Evolutionary conservation across 1,284 basidiomycete species (phyloP).

Genomic region (Ustilago sp.): DNA sequence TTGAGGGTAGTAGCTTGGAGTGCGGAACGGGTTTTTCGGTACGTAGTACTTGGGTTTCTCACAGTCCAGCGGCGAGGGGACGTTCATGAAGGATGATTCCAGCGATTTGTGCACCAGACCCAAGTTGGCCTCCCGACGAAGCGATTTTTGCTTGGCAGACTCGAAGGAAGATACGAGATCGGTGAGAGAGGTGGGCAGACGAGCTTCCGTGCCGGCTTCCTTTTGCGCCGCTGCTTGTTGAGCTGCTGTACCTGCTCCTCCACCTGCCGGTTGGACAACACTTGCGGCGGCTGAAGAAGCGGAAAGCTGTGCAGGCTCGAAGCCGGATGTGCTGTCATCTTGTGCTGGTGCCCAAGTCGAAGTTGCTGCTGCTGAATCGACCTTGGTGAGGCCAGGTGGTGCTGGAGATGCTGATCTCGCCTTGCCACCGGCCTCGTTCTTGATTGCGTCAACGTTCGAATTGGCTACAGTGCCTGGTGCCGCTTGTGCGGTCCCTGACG

Average conservation of each 20-base stretch:
- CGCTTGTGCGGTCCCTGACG: constrained; percentile 15
- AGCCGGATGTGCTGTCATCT: constrained; percentile 26
- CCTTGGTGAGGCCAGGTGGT: constrained; percentile 43
- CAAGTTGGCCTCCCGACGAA: constrained; percentile 87
- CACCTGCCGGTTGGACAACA: constrained; percentile 56
- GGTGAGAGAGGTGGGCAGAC: constrained; percentile 81
- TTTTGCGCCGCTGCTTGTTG: constrained; percentile 55
- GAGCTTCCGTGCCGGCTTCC: constrained; percentile 60
- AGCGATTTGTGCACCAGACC: constrained; percentile 81
- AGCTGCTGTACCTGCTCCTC: constrained; percentile 53
- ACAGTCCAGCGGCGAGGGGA: constrained; percentile 89
- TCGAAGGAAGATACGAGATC: constrained; percentile 96
- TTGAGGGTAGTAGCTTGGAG: constrained; percentile 96
- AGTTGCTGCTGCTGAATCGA: constrained; percentile 20
- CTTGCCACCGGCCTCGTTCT: constrained; percentile 28
- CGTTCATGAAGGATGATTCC: constrained; percentile 86
- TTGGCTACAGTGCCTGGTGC: constrained; percentile 26
- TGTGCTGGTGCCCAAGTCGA: constrained; percentile 13
- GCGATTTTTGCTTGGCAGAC: constrained; percentile 89
- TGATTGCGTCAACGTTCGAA: constrained; percentile 31
- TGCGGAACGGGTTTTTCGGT: constrained; percentile 89
- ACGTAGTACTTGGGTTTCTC: constrained; percentile 83
- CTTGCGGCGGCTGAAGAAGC: constrained; percentile 71
- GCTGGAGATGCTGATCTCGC: constrained; percentile 43
- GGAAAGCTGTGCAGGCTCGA: constrained; percentile 62